Evolutionary conservation across 2,329 filamentous ascomycete genomes (phyloP).

Genomic region (Cytospora leucostoma): DNA sequence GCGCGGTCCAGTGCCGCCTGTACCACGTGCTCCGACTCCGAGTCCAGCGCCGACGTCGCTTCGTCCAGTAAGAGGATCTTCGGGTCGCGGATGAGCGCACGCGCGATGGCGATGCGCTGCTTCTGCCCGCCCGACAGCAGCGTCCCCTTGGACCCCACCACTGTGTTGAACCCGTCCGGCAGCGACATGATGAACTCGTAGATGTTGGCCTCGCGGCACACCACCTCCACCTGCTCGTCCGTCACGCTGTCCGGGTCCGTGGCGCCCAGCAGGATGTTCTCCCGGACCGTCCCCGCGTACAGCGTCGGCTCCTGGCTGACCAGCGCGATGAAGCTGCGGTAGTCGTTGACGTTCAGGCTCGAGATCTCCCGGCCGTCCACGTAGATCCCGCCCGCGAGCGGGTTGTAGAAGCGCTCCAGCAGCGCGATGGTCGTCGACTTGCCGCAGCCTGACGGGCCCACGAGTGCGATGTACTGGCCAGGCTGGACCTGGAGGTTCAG

Average conservation of each 20-base stretch:
- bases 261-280: slow-evolving; percentile 84
- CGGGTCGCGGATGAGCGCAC: slow-evolving; percentile 86
- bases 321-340: slow-evolving; percentile 79
- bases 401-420: slow-evolving; percentile 93
- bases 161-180: slow-evolving; percentile 80
- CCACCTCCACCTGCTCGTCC: slow-evolving; percentile 73
- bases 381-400: slow-evolving; percentile 74
- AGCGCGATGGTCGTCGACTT: slow-evolving; percentile 93
- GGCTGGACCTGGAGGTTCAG: slow-evolving; percentile 73
- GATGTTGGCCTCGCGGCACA: slow-evolving; percentile 88
- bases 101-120: slow-evolving; percentile 90
- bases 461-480: slow-evolving; percentile 83
- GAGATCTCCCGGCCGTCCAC: slow-evolving; percentile 84
- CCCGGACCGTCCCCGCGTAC: slow-evolving; percentile 87
- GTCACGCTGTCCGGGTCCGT: slow-evolving; percentile 61
- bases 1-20: slow-evolving; percentile 80
- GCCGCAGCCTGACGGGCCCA: slow-evolving; percentile 91
- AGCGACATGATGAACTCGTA: slow-evolving; percentile 88
- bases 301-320: slow-evolving; percentile 94
- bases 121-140: slow-evolving; percentile 91
- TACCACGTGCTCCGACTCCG: slow-evolving; percentile 76
- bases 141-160: slow-evolving; percentile 84
- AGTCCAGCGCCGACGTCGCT: slow-evolving; percentile 76
- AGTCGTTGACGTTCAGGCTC: slow-evolving; percentile 79
- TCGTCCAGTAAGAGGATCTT: slow-evolving; percentile 84